A percentile compares a stretch with the other conserved stretches of the same genome.
These are phyloP conservation scores for Juncus effusus DNA, from an alignment of 176 grass and related monocot genomes.

Conservation along the genomic window DNA sequence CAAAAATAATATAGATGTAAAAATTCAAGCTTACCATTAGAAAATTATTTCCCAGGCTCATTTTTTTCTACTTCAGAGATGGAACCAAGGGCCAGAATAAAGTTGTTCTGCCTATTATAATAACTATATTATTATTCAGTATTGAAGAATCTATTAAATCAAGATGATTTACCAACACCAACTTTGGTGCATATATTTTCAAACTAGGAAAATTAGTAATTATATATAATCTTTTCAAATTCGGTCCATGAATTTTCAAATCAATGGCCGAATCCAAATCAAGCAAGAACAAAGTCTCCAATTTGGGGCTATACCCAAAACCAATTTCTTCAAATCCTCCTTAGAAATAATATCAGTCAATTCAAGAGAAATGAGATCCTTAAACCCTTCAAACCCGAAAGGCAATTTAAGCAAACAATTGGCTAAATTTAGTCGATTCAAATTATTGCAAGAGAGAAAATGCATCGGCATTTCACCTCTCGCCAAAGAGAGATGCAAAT, in stretches of 20 bases:
- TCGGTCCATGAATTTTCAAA: background rate
- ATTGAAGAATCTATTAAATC: background rate
- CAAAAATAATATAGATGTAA: background rate
- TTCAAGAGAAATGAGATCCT: background rate
- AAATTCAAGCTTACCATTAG: background rate
- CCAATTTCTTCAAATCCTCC: background rate
- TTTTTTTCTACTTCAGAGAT: background rate
- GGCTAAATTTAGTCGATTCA: background rate
- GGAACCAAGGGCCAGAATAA: background rate
- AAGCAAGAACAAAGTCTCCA: constrained; percentile 3
- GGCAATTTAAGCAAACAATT: background rate
- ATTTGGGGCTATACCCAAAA: background rate
- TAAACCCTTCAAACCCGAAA: background rate
- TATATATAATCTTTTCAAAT: background rate
- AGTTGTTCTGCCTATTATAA: too few relatives aligned
- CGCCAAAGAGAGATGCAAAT: background rate
- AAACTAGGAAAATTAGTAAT: background rate
- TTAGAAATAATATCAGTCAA: background rate
- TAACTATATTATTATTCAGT: too few relatives aligned
- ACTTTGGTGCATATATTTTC: background rate
- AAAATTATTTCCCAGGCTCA: background rate
- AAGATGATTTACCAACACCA: background rate
- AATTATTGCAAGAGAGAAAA: background rate
- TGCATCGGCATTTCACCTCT: background rate
- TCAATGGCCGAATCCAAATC: background rate